Conservation (phyloP, 2,329 filamentous ascomycete species). For the Trichoderma harzianum region DNA sequence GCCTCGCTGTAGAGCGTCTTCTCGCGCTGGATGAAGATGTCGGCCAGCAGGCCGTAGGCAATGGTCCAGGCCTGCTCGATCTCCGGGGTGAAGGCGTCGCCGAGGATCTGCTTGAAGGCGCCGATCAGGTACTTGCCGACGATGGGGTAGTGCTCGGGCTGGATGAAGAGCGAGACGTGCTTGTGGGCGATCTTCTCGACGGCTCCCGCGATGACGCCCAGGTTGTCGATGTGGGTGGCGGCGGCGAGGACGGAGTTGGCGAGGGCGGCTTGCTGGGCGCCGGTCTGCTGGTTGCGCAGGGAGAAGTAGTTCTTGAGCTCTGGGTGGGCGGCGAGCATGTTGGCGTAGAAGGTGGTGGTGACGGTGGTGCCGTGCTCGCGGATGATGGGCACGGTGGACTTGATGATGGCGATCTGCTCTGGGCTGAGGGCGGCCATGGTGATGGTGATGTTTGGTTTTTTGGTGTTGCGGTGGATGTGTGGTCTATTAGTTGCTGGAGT, state of each 20-base stretch:
- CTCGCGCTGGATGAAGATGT: conserved; percentile 67
- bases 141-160: conserved; percentile 65
- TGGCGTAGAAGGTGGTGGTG: conserved; percentile 67
- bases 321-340: conserved; percentile 62
- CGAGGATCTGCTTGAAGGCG: conserved; percentile 65
- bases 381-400: conserved; percentile 71
- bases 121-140: conserved; percentile 66
- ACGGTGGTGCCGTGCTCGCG: conserved; percentile 65
- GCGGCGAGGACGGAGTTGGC: conserved; percentile 68
- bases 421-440: conserved; percentile 52
- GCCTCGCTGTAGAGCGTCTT: conserved; percentile 54
- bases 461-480: background rate
- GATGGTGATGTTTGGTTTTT: background rate
- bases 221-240: conserved; percentile 67
- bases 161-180: conserved; percentile 66
- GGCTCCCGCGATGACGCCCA: conserved; percentile 53
- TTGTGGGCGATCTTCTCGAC: conserved; percentile 72
- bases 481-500: background rate
- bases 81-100: conserved; percentile 61
- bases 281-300: conserved; percentile 63
- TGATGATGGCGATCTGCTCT: conserved; percentile 67
- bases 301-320: conserved; percentile 69
- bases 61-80: conserved; percentile 68
- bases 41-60: conserved; percentile 68
- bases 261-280: conserved; percentile 65